Percentiles rank a stretch among this genome's conserved stretches.
Conservation (phyloP, 2,329 filamentous ascomycete species). For the Knoxdaviesia capensis region DNA sequence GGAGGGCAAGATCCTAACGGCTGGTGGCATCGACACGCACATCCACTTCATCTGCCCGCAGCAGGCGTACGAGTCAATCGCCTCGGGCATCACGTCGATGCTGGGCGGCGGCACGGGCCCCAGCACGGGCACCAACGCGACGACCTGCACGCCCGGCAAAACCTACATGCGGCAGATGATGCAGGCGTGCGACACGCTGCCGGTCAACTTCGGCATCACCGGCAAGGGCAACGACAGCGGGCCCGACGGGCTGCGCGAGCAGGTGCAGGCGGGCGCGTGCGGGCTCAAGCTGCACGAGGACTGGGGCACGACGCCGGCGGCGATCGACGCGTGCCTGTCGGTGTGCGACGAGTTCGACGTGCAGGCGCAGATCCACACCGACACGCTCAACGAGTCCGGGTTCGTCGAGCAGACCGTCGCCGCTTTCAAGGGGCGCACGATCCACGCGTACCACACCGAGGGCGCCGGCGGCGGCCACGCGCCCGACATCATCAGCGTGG, state of each 20-base stretch:
- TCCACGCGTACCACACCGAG: conserved; percentile 95
- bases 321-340: conserved; percentile 68
- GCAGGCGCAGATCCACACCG: conserved; percentile 86
- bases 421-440: conserved; percentile 71
- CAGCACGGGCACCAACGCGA: conserved; percentile 79
- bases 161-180: conserved; percentile 78
- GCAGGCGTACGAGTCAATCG: conserved; percentile 64
- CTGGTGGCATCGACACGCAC: conserved; percentile 75
- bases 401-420: conserved; percentile 82
- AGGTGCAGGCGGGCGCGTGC: conserved; percentile 65
- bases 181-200: conserved; percentile 62
- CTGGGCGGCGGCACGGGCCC: conserved; percentile 82
- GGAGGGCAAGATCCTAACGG: conserved; percentile 78
- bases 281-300: conserved; percentile 92
- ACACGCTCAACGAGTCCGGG: conserved; percentile 92
- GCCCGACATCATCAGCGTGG: conserved; percentile 86
- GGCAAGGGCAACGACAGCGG: conserved; percentile 82
- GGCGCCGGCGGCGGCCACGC: conserved; percentile 89
- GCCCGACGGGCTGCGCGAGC: conserved; percentile 50
- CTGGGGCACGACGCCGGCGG: conserved; percentile 80
- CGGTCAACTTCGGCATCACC: conserved; percentile 77
- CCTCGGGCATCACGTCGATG: conserved; percentile 77
- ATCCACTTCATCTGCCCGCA: conserved; percentile 94
- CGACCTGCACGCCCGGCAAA: conserved; percentile 77
- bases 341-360: conserved; percentile 86